Percentiles rank a stretch among this genome's conserved stretches.
Evolutionary conservation across 2,329 filamentous ascomycete species (phyloP).

Genomic region (Colletotrichum trifolii): DNA sequence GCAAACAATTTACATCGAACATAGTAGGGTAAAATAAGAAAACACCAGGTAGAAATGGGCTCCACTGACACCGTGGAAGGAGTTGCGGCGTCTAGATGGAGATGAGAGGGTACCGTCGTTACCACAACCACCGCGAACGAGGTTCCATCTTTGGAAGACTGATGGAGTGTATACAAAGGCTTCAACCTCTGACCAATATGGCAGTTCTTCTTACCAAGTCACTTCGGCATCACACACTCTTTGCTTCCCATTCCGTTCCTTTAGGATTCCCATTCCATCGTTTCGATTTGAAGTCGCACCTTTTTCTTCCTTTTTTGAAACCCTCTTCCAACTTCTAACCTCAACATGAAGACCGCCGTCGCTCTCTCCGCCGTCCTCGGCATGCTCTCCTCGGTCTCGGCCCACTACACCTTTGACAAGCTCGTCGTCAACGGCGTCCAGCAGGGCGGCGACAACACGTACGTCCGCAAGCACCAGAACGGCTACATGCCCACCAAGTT

Average conservation of each 20-base stretch:
- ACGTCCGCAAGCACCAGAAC: slow-evolving; percentile 37
- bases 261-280: slow-evolving; percentile 2
- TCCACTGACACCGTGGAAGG: too few species aligned
- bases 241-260: slow-evolving; percentile 11
- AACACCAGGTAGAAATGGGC: too few species aligned
- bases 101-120: too few species aligned
- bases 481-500: slow-evolving; percentile 38
- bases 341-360: slow-evolving; percentile 26
- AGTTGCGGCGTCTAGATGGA: too few species aligned
- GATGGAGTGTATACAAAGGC: background rate
- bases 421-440: slow-evolving; percentile 38
- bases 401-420: slow-evolving; percentile 42
- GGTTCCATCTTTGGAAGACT: too few species aligned
- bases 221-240: slow-evolving; percentile 14
- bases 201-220: background rate
- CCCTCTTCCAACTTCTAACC: background rate
- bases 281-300: slow-evolving; percentile 31
- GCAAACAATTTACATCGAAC: too few species aligned
- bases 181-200: background rate
- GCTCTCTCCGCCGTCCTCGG: slow-evolving; percentile 26
- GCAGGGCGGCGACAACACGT: slow-evolving; percentile 38
- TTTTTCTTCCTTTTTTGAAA: slow-evolving; percentile 23
- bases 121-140: too few species aligned
- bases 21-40: too few species aligned
- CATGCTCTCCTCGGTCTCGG: slow-evolving; percentile 22